phyloP scores from a whole-genome alignment of 768 basidiomycete genomes.

The Xanthoconium stramineum region DNA sequence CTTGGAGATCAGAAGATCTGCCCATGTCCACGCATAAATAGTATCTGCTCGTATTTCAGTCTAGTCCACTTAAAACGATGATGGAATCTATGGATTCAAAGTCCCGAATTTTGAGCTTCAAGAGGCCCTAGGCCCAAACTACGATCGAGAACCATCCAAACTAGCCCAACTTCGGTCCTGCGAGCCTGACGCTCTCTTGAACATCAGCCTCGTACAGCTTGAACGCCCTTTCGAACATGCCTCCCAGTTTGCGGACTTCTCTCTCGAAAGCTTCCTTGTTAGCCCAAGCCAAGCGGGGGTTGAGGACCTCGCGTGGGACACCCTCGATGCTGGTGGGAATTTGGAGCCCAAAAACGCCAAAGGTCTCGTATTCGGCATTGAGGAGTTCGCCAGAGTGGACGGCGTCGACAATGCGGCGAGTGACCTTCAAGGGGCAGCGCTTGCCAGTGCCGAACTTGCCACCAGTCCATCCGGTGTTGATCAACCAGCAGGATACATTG shows the following conservation, averaged over 20 bases:
- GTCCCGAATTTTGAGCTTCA: not conserved
- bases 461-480: conserved; percentile 98
- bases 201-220: conserved; percentile 88
- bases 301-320: conserved; percentile 87
- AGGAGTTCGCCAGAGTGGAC: conserved; percentile 93
- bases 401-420: conserved; percentile 94
- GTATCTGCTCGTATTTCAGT: not conserved
- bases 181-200: conserved; percentile 70
- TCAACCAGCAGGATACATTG: conserved; percentile 93
- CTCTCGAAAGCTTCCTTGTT: conserved; percentile 87
- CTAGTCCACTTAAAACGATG: not conserved
- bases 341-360: conserved; percentile 76
- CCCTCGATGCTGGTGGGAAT: conserved; percentile 82
- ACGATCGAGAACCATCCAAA: not conserved
- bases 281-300: conserved; percentile 84
- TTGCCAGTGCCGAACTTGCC: conserved; percentile 92
- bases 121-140: not conserved
- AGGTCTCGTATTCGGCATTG: conserved; percentile 82
- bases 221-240: conserved; percentile 95
- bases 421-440: conserved; percentile 95
- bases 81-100: not conserved
- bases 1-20: not conserved
- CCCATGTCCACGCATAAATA: no score
- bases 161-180: conserved; percentile 59
- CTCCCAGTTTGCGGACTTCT: conserved; percentile 82